Conservation (phyloP, 768 basidiomycete species). For the Lyophyllum semitale region DNA sequence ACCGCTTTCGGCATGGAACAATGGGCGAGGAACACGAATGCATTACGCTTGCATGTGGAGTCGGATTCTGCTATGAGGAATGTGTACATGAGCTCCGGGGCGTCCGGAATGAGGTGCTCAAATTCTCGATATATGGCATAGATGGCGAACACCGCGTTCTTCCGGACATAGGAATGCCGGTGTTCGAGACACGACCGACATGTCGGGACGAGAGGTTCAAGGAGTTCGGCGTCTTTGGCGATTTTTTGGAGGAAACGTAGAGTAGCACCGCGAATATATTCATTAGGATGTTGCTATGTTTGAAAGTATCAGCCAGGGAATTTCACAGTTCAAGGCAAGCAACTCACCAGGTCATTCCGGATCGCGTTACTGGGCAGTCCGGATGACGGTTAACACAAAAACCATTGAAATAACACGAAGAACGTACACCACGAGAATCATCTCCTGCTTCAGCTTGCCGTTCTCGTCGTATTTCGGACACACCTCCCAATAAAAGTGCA, state of each 20-base stretch:
- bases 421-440: constrained; percentile 97
- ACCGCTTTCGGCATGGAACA: constrained; percentile 89
- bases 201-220: constrained; percentile 94
- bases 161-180: constrained; percentile 95
- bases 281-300: constrained; percentile 94
- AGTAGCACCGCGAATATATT: constrained; percentile 98
- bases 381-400: neutral
- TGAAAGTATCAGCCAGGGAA: neutral
- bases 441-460: constrained; percentile 98
- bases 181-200: constrained; percentile 95
- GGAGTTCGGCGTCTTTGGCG: constrained; percentile 85
- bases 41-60: constrained; percentile 95
- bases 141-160: constrained; percentile 96
- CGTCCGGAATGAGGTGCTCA: constrained; percentile 94
- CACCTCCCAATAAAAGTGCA: constrained; percentile 97
- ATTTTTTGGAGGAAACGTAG: constrained; percentile 97
- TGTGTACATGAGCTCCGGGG: constrained; percentile 92
- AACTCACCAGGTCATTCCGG: constrained; percentile 89
- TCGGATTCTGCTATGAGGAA: constrained; percentile 97
- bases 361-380: constrained; percentile 78
- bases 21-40: constrained; percentile 90
- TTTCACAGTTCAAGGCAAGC: neutral
- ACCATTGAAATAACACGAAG: neutral
- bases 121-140: constrained; percentile 94
- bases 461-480: constrained; percentile 97